Conservation (phyloP, 441 rosid species). For the Capsella rubella region DNA sequence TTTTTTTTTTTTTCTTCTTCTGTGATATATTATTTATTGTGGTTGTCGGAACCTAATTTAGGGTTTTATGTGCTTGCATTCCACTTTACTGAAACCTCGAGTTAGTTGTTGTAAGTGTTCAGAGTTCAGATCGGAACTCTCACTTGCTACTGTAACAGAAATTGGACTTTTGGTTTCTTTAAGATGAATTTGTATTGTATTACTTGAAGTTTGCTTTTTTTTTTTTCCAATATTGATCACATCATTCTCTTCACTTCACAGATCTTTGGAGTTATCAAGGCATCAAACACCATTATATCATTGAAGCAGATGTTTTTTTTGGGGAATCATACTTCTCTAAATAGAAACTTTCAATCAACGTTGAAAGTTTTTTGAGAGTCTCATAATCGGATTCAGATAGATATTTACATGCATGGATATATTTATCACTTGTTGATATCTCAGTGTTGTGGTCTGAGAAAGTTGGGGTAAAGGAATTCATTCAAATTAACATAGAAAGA, state of each 20-base stretch:
- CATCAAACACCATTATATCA: no score
- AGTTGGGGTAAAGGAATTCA: constrained; percentile 9
- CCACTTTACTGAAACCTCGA: constrained; percentile 17
- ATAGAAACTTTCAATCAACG: constrained; percentile 13
- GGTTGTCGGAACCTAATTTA: constrained; percentile 3
- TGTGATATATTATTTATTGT: not conserved
- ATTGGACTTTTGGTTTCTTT: constrained; percentile 1
- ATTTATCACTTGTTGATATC: not conserved
- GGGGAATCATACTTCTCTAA: constrained; percentile 9
- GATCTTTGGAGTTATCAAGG: no score
- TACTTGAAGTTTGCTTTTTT: no score
- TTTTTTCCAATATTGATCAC: no score
- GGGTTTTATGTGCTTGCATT: constrained; percentile 40
- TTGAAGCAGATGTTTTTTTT: not conserved
- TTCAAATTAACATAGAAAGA: not conserved
- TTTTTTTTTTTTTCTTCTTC: constrained; percentile 25
- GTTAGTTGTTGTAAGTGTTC: constrained; percentile 4
- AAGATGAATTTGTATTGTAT: constrained; percentile 26
- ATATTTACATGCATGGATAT: not conserved
- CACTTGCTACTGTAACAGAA: not conserved
- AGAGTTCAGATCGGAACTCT: constrained; percentile 17
- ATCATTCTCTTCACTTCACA: no score
- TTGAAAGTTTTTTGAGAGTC: not conserved
- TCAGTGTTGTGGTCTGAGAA: not conserved
- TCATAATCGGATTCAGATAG: not conserved